Evolutionary conservation across 108 stramenopile species (phyloP).

Genomic region (Ochromonas danica): DNA sequence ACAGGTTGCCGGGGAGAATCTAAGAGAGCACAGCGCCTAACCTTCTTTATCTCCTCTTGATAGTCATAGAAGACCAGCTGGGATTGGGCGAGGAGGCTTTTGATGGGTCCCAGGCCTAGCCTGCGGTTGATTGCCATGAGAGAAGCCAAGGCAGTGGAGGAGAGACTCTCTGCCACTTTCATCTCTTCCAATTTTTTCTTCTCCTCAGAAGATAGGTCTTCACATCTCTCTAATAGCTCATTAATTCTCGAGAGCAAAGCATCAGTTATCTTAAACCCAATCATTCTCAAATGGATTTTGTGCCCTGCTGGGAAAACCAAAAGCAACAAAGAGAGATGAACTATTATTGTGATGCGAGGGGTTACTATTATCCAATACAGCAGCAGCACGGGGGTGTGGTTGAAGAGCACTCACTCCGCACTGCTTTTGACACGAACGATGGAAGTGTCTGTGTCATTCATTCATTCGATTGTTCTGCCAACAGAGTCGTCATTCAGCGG

Average conservation of each 20-base stretch:
- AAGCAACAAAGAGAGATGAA: conserved; percentile 16
- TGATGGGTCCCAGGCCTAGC: conserved; percentile 12
- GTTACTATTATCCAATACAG: conserved; percentile 17
- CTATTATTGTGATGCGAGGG: conserved; percentile 15
- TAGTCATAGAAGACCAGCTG: too few relatives aligned
- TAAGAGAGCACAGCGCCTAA: too few relatives aligned
- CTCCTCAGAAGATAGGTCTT: conserved; percentile 15
- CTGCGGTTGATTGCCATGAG: conserved; percentile 13
- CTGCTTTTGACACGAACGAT: conserved; percentile 15
- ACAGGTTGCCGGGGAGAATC: too few relatives aligned
- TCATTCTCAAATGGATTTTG: conserved; percentile 17
- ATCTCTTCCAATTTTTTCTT: conserved; percentile 17
- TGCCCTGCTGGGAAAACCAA: conserved; percentile 13
- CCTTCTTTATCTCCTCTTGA: too few relatives aligned
- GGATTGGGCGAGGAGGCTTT: too few relatives aligned
- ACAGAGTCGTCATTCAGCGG: conserved; percentile 13
- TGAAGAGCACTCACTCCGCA: conserved; percentile 13
- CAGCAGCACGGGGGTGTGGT: conserved; percentile 12
- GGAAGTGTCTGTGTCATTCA: conserved; percentile 15
- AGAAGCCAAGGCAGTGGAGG: conserved; percentile 13
- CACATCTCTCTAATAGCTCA: conserved; percentile 15
- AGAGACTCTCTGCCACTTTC: conserved; percentile 14
- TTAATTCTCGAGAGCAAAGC: conserved; percentile 15
- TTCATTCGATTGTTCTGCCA: conserved; percentile 15
- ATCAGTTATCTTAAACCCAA: conserved; percentile 17